Evolutionary conservation across 2,329 filamentous ascomycete genomes (phyloP), one percentile per base, ranked within the genome.

Genomic region (Ophiostoma novo-ulmi): DNA sequence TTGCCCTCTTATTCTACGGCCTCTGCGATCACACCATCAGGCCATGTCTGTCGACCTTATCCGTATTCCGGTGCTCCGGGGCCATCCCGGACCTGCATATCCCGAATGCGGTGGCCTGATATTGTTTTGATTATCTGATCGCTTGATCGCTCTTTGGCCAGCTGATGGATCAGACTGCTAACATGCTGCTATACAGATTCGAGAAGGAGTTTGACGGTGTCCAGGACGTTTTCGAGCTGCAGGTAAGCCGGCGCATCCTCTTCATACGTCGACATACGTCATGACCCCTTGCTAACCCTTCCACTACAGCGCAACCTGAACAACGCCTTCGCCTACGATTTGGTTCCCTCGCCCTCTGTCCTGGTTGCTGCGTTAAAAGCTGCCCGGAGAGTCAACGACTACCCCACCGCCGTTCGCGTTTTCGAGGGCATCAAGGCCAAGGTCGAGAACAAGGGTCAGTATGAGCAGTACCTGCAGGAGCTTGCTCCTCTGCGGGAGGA

Each of bases 351-450:
- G 64, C 89, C 94, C 75, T 89, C 92, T 76, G 95, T 99, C 80
- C 88, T 97, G 81, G 88, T 88, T 78, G 94, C 95, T 78, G 95
- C 95, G 75, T 88, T 99, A 78, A 93, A 91, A 83, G 95, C 95
- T 77, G 95, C 95, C 76, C 88, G 95, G 81, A 88, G 95, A 81
- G 95, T 99, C 80, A 97, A 99, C 83, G 95, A 99, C 86, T 98
- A 90, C 85, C 95, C 95, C 76, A 99, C 95, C 75, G 95, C 95
- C 77, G 95, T 99, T 79, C 92, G 95, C 80, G 90, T 99, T 82
- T 99, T 99, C 81, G 95, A 99, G 88, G 95, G 94, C 79, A 91
- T 99, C 88, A 97, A 97, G 86, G 92, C 93, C 83, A 99, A 99
- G 89, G 95, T 98, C 77, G 95, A 99, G 88, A 99, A 97, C 89